Evolutionary conservation across 2,329 filamentous ascomycete genomes (phyloP), one percentile per base, ranked within the genome.

Genomic region (Dactylonectria macrodidyma): DNA sequence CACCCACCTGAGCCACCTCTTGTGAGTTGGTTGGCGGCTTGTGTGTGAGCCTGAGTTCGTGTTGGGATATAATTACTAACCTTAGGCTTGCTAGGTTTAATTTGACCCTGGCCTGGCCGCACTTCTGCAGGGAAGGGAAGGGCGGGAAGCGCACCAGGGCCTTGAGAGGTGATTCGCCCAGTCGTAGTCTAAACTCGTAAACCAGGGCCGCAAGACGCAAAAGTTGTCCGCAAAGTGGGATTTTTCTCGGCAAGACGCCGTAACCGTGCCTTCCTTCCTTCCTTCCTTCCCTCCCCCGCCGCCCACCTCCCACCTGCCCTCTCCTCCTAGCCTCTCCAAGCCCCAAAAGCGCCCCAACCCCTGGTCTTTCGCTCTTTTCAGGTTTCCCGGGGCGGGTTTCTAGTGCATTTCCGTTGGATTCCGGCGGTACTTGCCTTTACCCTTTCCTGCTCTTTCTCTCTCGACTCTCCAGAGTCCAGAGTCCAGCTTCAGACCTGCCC

Each of bases 51-150:
- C 26, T 44, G 14, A 44, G 50, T 52, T 52, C 50, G 50, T 52
- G 51, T 36, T 54, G 51, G 51, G 33, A 54, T 54, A 51, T 24
- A 54, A 19, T 30, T 54, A 54, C 19, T 36, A 22, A 36, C n/a
- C 50, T 34, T 34, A 33, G 26, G 26, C 33, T 26, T 26, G 50
- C 26, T 30, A 30, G 26, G 26, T 30, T 30, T 30, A 30, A 30
- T 30, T 30, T 7, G 26, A 30, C 26, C 26, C 26, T 30, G 26
- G 26, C 26, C 7, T 7, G 26, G 4, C 26, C 26, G 26, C 4
- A 7, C 26, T 30, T 7, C 26, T 30, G 26, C 26, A 30, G 26
- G 26, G 26, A 30, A 30, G 26, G 26, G 26, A 30, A 30, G 7
- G 26, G 26, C 26, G 26, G 26, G 26, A 30, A 30, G 26, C 26